Evolutionary conservation across 345 rosid genomes (phyloP).

Genomic region (Bruguiera parviflora): DNA sequence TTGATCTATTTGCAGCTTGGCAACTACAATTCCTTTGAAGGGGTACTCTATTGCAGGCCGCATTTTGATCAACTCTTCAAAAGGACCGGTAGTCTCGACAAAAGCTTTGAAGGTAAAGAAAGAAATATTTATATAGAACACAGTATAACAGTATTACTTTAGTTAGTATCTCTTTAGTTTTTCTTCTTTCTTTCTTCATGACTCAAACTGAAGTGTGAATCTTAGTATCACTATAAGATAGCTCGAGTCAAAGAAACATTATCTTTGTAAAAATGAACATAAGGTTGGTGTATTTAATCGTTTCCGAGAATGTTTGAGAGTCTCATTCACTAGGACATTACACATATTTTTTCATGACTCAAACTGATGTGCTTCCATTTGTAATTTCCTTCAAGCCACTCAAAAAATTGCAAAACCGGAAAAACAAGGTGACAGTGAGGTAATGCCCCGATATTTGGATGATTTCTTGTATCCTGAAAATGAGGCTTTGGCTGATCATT

Average conservation of each 20-base stretch:
- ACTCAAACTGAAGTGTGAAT: neutral
- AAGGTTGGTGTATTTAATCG: too few species aligned
- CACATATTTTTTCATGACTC: neutral
- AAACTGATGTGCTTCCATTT: slow-evolving; percentile 15
- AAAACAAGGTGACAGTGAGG: slow-evolving; percentile 72
- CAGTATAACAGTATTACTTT: too few species aligned
- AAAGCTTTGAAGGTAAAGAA: slow-evolving; percentile 85
- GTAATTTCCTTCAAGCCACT: slow-evolving; percentile 50
- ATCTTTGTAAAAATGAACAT: too few species aligned
- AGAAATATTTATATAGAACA: neutral
- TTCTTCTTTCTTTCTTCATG: neutral
- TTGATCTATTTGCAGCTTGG: slow-evolving; percentile 64
- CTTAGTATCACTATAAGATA: too few species aligned
- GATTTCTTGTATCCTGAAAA: neutral
- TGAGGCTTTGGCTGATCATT: neutral
- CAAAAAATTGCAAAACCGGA: slow-evolving; percentile 85
- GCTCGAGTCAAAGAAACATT: too few species aligned
- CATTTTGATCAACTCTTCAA: slow-evolving; percentile 94
- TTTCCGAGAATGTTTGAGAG: too few species aligned
- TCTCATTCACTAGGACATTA: too few species aligned
- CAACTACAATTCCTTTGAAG: slow-evolving; percentile 97
- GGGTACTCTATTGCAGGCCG: slow-evolving; percentile 93
- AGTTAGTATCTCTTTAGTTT: too few species aligned
- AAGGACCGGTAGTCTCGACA: slow-evolving; percentile 99
- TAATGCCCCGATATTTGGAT: slow-evolving; percentile 22